Conservation (phyloP, 306 rosid genomes). For the Cicer yamashitae region DNA sequence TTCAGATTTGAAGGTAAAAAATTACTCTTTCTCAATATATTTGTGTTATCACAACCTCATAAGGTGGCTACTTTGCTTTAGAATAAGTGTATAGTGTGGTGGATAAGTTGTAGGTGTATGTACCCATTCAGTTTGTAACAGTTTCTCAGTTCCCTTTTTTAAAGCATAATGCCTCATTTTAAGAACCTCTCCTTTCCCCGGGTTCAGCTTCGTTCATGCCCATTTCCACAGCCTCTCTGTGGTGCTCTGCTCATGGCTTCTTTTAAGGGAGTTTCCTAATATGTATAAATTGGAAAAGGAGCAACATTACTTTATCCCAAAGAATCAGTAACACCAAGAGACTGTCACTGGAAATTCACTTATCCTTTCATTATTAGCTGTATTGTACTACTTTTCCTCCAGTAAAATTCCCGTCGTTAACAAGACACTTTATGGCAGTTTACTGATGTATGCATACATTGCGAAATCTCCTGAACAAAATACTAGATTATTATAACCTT, state of each 20-base stretch:
- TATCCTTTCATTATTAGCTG: constrained; percentile 23
- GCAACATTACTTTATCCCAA: constrained; percentile 29
- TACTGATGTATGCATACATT: neutral
- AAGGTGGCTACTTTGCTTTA: constrained; percentile 22
- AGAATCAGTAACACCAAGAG: constrained; percentile 21
- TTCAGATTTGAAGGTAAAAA: constrained; percentile 28
- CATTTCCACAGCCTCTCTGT: constrained; percentile 13
- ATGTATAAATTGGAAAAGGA: neutral
- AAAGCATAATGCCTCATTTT: constrained; percentile 24
- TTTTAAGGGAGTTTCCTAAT: constrained; percentile 33
- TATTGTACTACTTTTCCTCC: constrained; percentile 21
- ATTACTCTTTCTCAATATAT: constrained; percentile 27
- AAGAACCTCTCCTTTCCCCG: constrained; percentile 21
- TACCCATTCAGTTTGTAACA: constrained; percentile 30
- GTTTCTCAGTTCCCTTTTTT: constrained; percentile 12
- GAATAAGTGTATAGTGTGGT: neutral
- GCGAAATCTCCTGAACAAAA: constrained; percentile 32
- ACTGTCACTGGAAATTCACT: constrained; percentile 15
- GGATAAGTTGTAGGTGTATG: constrained; percentile 21
- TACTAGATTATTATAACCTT: neutral
- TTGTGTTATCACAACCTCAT: constrained; percentile 25
- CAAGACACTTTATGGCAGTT: constrained; percentile 29
- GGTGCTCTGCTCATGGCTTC: constrained; percentile 1
- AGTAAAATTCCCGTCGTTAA: constrained; percentile 24
- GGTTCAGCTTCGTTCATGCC: neutral